Evolutionary conservation across 2,329 filamentous ascomycete species (phyloP), one percentile per base, ranked within the genome.

Genomic region (Ambrosiella xylebori): DNA sequence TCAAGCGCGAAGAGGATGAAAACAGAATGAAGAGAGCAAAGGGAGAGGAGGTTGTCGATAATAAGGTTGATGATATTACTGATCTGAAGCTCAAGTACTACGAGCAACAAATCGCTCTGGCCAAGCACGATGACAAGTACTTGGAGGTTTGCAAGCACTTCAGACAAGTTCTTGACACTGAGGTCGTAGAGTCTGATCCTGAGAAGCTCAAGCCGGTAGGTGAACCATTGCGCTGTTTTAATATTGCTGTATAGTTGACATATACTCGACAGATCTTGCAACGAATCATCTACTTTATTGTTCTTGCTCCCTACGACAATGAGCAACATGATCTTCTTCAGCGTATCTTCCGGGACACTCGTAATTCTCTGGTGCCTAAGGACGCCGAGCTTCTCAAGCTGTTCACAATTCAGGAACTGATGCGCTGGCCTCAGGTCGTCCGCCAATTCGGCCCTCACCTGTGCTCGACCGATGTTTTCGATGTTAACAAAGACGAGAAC

Each of bases 131-230:
- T 63, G 82, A 89, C 74, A 96, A 95, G 72, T 98, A 98, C 67
- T 81, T 98, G 39, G 91, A 97, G 63, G 91, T 85, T 39, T 98
- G 93, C 82, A 98, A 98, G 74, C 83, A 98, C 73, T 98, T 97
- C 75, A 80, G 93, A 69, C 90, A 97, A 69, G 91, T 98, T 3
- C 74, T 98, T 61, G 91, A 98, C 68, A 98, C 94, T 0, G 89
- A 95, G 70, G 88, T 90, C 2, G 89, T 98, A 3, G 88, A 97
- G 71, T 82, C 94, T 64, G 89, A 96, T 68, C 80, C 88, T 7
- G 76, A 83, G 62, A 89, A 95, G 72, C 81, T 97, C 62, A 85
- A 83, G 65, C 86, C 88, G 5, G 88, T 94, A 81, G 67, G 85
- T 71, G 11, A 13, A 41, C 19, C 39, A 39, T 41, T 12, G 1